Conservation (phyloP, 2,329 filamentous ascomycete genomes). For the Thielaviopsis musarum region DNA sequence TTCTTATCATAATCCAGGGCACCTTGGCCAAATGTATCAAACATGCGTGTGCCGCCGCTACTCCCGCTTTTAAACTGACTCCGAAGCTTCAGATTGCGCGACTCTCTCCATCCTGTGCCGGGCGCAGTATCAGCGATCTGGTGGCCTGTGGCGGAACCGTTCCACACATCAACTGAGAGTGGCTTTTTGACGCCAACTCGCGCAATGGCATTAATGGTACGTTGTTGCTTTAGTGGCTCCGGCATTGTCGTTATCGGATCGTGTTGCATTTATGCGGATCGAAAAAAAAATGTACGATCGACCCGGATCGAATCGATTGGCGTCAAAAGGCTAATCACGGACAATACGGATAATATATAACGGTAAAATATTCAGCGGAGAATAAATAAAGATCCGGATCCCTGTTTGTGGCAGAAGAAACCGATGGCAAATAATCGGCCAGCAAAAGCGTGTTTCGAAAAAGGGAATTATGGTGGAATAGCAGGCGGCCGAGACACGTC, state of each 20-base stretch:
- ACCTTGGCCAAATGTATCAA: conserved; percentile 49
- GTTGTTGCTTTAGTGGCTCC: neutral
- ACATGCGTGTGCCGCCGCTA: conserved; percentile 41
- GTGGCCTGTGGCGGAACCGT: conserved; percentile 59
- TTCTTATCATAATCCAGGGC: conserved; percentile 36
- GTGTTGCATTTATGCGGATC: neutral
- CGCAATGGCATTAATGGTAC: conserved; percentile 12
- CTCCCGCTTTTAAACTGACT: conserved; percentile 46
- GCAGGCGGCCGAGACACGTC: neutral
- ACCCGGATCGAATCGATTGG: neutral
- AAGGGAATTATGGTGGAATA: neutral
- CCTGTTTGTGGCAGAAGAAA: neutral
- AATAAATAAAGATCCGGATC: too few species aligned
- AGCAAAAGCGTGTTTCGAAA: neutral
- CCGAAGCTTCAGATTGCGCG: conserved; percentile 50
- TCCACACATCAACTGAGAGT: conserved; percentile 49
- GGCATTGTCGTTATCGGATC: neutral
- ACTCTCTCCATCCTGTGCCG: conserved; percentile 52
- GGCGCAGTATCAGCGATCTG: conserved; percentile 56
- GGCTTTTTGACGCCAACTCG: conserved; percentile 25
- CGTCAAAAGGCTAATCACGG: neutral
- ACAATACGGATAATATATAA: neutral
- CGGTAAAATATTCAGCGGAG: neutral
- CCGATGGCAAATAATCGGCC: neutral
- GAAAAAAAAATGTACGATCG: neutral